Conservation (phyloP, 1,139 yeast genomes). For the Kurtzmaniella natalensis region DNA sequence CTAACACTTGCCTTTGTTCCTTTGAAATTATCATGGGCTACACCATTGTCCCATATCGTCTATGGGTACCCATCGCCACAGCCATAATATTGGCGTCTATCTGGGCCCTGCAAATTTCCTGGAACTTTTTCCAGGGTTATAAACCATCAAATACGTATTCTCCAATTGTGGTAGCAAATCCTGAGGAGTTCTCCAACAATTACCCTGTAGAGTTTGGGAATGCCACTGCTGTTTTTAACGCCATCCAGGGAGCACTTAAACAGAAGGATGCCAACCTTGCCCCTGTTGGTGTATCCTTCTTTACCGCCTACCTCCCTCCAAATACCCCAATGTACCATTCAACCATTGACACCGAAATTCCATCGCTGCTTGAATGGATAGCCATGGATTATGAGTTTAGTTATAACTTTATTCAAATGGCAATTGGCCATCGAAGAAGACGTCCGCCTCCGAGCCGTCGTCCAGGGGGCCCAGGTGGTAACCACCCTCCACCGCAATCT, state of each 20-base stretch:
- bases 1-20: no score
- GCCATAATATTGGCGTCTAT: no score
- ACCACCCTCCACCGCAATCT: constrained; percentile 2
- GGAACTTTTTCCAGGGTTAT: no score
- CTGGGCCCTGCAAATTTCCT: no score
- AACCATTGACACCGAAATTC: constrained; percentile 28
- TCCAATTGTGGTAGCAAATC: constrained; percentile 12
- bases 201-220: constrained; percentile 36
- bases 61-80: no score
- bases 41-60: no score
- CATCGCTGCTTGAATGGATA: constrained; percentile 48
- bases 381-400: constrained; percentile 58
- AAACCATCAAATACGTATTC: no score
- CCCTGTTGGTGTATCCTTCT: constrained; percentile 52
- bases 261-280: constrained; percentile 44
- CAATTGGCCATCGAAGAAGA: constrained; percentile 4
- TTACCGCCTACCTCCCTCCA: constrained; percentile 53
- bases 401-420: constrained; percentile 36
- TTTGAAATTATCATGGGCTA: no score
- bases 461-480: constrained; percentile 7
- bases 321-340: constrained; percentile 53
- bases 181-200: background rate
- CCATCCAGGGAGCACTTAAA: constrained; percentile 46
- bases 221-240: constrained; percentile 50
- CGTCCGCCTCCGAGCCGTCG: constrained; percentile 8